Conservation (phyloP, 352 stramenopile species). For the Globisporangium emineosum region DNA sequence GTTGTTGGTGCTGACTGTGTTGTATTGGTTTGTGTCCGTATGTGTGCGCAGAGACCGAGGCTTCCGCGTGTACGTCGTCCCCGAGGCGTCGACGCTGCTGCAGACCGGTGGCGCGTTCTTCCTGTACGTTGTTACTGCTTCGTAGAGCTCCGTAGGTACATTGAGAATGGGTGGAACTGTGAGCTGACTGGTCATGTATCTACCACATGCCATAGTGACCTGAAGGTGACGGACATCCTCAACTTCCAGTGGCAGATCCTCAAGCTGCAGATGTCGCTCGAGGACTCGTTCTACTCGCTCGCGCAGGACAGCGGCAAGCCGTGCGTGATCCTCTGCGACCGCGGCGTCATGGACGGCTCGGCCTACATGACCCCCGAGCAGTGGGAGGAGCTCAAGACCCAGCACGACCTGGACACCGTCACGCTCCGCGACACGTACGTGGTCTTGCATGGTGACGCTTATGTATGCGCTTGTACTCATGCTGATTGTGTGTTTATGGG, state of each 20-base stretch:
- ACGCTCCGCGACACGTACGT: constrained; percentile 72
- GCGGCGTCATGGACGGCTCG: constrained; percentile 94
- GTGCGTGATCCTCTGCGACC: constrained; percentile 94
- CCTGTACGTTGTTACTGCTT: constrained; percentile 35
- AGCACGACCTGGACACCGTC: constrained; percentile 82
- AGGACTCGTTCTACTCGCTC: constrained; percentile 83
- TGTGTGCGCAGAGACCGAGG: constrained; percentile 66
- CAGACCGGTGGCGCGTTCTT: constrained; percentile 92
- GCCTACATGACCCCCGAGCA: constrained; percentile 91
- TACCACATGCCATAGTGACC: constrained; percentile 32
- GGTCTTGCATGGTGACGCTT: background rate
- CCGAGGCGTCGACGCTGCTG: constrained; percentile 95
- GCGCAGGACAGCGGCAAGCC: constrained; percentile 76
- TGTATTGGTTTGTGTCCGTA: background rate
- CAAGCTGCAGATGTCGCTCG: constrained; percentile 79
- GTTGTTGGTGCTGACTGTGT: background rate
- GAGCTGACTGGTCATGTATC: background rate
- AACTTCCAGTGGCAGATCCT: constrained; percentile 89
- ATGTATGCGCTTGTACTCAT: background rate
- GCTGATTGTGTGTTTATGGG: background rate
- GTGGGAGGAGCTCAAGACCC: constrained; percentile 85
- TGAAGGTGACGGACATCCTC: constrained; percentile 78
- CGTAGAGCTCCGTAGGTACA: background rate
- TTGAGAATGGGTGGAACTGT: background rate
- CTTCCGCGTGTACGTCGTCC: constrained; percentile 94